phyloP scores from a whole-genome alignment of 2,329 filamentous ascomycete genomes.

The Cordyceps militaris region DNA sequence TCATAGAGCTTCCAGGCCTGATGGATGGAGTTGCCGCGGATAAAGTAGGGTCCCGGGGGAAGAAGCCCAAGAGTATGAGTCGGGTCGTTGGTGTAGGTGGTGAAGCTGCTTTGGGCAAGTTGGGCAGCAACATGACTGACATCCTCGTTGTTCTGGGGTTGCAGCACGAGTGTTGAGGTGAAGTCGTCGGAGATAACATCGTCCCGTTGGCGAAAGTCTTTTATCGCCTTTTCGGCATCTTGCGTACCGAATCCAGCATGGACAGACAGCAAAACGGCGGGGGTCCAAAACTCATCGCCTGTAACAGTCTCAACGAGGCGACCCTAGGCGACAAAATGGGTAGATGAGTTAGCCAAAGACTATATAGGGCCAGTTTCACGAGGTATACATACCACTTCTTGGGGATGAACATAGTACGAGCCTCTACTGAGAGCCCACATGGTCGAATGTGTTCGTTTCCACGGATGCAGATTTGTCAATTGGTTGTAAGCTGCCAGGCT shows the following conservation, averaged over 20 bases:
- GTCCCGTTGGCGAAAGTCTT: conserved; percentile 3
- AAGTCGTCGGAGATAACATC: conserved; percentile 4
- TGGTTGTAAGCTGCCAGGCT: not conserved
- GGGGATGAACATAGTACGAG: conserved; percentile 7
- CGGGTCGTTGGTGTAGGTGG: conserved; percentile 3
- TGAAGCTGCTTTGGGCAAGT: not conserved
- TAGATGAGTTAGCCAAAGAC: not conserved
- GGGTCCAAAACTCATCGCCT: not conserved
- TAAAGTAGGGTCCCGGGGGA: conserved; percentile 15
- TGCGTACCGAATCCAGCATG: conserved; percentile 1
- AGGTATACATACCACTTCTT: conserved; percentile 3
- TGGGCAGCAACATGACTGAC: not conserved
- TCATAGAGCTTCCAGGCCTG: conserved; percentile 15
- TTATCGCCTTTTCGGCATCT: not conserved
- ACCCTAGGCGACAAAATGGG: not conserved
- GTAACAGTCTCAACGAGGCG: not conserved
- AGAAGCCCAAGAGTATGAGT: conserved; percentile 5
- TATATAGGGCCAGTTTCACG: not conserved
- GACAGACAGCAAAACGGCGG: conserved; percentile 4
- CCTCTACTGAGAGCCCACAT: not conserved
- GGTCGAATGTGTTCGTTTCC: not conserved
- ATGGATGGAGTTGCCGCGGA: conserved; percentile 11
- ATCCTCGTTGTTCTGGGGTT: not conserved
- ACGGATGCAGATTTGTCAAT: not conserved
- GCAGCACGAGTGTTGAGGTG: not conserved